A percentile compares a stretch with the other conserved stretches of the same genome.
These are phyloP conservation scores for Chalciporus chontae DNA, from an alignment of 768 basidiomycete genomes.

Conservation along the genomic window DNA sequence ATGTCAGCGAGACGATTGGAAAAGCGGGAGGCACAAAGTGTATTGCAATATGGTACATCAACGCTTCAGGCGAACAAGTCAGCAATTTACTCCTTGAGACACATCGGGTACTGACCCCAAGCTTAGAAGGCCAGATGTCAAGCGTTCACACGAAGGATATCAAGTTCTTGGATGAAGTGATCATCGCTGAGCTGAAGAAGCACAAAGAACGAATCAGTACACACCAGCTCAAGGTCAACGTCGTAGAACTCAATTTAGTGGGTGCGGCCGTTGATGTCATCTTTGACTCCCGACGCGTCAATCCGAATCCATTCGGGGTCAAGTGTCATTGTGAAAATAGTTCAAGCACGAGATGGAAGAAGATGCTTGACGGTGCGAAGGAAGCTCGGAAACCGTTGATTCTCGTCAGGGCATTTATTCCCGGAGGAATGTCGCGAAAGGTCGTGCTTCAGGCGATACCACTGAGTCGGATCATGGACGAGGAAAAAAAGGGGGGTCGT, in stretches of 20 bases:
- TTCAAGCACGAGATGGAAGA: constrained; percentile 24
- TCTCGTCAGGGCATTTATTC: constrained; percentile 26
- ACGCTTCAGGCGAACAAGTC: constrained; percentile 19
- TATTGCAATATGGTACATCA: constrained; percentile 22
- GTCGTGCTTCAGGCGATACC: constrained; percentile 26
- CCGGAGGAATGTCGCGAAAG: constrained; percentile 27
- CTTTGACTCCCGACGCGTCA: constrained; percentile 21
- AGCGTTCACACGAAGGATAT: constrained; percentile 23
- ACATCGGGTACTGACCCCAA: neutral
- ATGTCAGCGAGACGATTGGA: constrained; percentile 29
- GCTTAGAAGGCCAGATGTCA: constrained; percentile 22
- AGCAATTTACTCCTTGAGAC: neutral
- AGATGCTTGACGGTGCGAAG: constrained; percentile 14
- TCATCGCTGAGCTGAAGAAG: constrained; percentile 25
- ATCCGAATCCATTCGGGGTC: constrained; percentile 23
- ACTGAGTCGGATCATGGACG: constrained; percentile 12
- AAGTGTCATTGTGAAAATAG: constrained; percentile 24
- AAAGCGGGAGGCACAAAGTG: constrained; percentile 24
- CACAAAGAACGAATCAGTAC: constrained; percentile 8
- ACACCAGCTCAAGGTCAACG: constrained; percentile 16
- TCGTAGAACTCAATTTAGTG: constrained; percentile 26
- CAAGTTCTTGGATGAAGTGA: constrained; percentile 25
- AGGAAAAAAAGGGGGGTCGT: neutral
- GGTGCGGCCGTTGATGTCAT: constrained; percentile 4
- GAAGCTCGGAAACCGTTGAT: constrained; percentile 14